Conservation (phyloP, 2,329 filamentous ascomycete genomes). For the Drechmeria coniospora region DNA sequence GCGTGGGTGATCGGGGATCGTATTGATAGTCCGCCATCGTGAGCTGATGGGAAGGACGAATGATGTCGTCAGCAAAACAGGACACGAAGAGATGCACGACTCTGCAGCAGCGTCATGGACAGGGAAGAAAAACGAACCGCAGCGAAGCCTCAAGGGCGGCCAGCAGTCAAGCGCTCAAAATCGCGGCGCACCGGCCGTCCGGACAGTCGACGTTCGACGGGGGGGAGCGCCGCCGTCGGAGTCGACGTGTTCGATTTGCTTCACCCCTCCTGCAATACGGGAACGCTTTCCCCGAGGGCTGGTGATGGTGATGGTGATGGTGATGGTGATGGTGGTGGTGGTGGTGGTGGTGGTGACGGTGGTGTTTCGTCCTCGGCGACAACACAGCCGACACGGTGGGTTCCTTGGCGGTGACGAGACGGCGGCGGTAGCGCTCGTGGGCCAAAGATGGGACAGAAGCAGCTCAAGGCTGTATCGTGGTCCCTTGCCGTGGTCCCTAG, state of each 20-base stretch:
- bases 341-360: too few relatives aligned
- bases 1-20: conserved; percentile 32
- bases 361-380: too few relatives aligned
- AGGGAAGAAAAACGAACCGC: conserved; percentile 8
- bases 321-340: too few relatives aligned
- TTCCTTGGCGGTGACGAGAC: background rate
- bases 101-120: too few relatives aligned
- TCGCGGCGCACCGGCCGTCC: conserved; percentile 9
- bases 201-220: conserved; percentile 14
- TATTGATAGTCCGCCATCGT: conserved; percentile 45
- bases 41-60: conserved; percentile 3
- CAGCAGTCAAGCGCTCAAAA: conserved; percentile 9
- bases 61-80: too few relatives aligned
- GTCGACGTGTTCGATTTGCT: conserved; percentile 7
- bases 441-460: background rate
- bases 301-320: too few relatives aligned
- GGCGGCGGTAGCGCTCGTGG: background rate
- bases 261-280: background rate
- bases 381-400: too few relatives aligned
- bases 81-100: too few relatives aligned
- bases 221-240: conserved; percentile 15
- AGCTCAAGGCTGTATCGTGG: conserved; percentile 1
- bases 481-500: too few relatives aligned
- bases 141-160: conserved; percentile 8
- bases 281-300: too few relatives aligned